These are phyloP conservation scores for Exophiala lecanii-corni DNA, from an alignment of 2,329 filamentous ascomycete species.

Conservation along the genomic window DNA sequence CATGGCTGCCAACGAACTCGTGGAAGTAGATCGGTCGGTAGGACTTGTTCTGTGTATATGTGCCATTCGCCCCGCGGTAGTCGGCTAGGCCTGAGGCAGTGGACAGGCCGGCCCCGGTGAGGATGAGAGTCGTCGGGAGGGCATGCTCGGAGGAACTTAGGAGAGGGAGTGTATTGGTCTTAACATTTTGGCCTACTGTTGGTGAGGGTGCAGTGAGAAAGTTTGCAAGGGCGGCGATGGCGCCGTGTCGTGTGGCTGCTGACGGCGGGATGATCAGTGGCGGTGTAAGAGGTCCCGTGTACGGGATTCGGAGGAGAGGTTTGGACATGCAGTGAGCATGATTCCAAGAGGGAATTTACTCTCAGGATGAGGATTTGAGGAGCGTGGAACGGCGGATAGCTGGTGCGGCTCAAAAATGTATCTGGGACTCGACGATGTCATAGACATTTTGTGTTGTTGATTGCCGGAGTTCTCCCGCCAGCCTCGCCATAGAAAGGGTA, in stretches of 20 bases:
- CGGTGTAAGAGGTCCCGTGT: conserved; percentile 73
- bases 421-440: too few species aligned
- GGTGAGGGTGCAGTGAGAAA: conserved; percentile 63
- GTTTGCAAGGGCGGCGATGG: conserved; percentile 67
- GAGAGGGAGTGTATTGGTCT: conserved; percentile 20
- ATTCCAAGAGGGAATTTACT: background rate
- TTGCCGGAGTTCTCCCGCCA: conserved; percentile 1
- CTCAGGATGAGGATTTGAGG: too few species aligned
- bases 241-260: conserved; percentile 66
- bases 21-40: conserved; percentile 91
- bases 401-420: too few species aligned
- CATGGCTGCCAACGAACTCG: conserved; percentile 78
- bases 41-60: conserved; percentile 84
- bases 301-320: conserved; percentile 81
- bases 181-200: conserved; percentile 29
- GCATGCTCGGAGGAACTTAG: background rate
- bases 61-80: conserved; percentile 84
- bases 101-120: conserved; percentile 85
- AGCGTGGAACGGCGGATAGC: too few species aligned
- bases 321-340: conserved; percentile 51
- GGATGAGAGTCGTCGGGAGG: conserved; percentile 49
- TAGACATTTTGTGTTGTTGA: too few species aligned
- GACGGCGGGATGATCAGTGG: conserved; percentile 69
- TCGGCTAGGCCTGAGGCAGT: conserved; percentile 90
- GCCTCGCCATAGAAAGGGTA: too few species aligned